phyloP scores from a whole-genome alignment of 495 filamentous ascomycete genomes.

The Hyphodiscus hymeniophilus region DNA sequence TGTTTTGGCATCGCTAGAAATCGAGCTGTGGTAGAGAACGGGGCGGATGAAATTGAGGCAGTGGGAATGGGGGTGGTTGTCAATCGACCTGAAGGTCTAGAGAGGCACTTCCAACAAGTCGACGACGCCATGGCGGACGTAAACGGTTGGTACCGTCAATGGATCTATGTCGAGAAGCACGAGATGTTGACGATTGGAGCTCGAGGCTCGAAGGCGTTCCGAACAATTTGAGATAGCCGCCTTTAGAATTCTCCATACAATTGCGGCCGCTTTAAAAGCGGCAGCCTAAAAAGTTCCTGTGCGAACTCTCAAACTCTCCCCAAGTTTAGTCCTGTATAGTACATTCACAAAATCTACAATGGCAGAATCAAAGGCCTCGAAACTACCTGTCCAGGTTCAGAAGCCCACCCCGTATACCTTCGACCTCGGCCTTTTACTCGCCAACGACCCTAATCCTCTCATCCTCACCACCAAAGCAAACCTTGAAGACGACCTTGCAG shows the following conservation, averaged over 20 bases:
- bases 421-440: conserved; percentile 80
- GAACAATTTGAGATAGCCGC: too few relatives aligned
- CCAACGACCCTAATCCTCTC: conserved; percentile 75
- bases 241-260: conserved; percentile 8
- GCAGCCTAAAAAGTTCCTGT: conserved; percentile 18
- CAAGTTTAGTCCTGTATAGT: too few relatives aligned
- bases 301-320: too few relatives aligned
- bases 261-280: conserved; percentile 18
- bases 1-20: conserved; percentile 30
- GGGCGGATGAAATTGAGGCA: conserved; percentile 21
- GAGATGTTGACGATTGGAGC: not conserved
- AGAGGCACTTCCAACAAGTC: conserved; percentile 61
- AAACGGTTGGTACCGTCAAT: not conserved
- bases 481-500: conserved; percentile 49
- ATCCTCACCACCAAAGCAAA: conserved; percentile 27
- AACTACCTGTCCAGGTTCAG: conserved; percentile 49
- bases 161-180: not conserved
- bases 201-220: too few relatives aligned
- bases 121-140: conserved; percentile 51
- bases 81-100: conserved; percentile 24
- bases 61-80: conserved; percentile 24
- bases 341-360: not conserved
- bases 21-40: conserved; percentile 27
- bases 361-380: conserved; percentile 3
- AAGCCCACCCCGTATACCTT: conserved; percentile 88